phyloP scores from a whole-genome alignment of 192 early-diverging fungal species.

The Coemansia sp. region DNA sequence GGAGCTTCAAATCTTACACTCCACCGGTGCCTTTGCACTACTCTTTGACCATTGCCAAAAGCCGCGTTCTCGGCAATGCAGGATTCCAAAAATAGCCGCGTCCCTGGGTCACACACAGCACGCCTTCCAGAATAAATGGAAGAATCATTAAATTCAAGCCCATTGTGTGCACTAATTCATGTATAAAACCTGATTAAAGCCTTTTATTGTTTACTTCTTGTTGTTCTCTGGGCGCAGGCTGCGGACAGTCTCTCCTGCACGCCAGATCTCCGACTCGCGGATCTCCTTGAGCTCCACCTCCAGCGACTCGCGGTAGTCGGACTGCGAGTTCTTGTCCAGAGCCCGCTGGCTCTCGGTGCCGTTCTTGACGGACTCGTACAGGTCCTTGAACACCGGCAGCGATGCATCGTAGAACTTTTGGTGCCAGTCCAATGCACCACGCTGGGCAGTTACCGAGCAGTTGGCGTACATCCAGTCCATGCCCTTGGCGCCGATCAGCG shows the following conservation, averaged over 20 bases:
- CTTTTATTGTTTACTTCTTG: constrained; percentile 32
- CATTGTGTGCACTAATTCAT: too few relatives aligned
- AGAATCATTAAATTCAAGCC: too few relatives aligned
- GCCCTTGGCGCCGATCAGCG: constrained; percentile 91
- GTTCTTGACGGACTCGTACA: constrained; percentile 85
- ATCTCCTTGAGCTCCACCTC: constrained; percentile 91
- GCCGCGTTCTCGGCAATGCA: too few relatives aligned
- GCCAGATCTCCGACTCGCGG: constrained; percentile 90
- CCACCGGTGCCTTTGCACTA: too few relatives aligned
- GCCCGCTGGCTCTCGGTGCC: constrained; percentile 84
- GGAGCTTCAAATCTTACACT: too few relatives aligned
- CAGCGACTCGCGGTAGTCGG: constrained; percentile 90
- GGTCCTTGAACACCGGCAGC: constrained; percentile 89
- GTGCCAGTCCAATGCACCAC: constrained; percentile 97
- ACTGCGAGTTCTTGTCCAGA: constrained; percentile 81
- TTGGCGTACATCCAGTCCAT: constrained; percentile 99
- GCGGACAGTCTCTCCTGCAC: constrained; percentile 82
- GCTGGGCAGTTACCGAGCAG: constrained; percentile 94
- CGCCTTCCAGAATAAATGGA: too few relatives aligned
- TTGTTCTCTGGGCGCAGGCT: constrained; percentile 86
- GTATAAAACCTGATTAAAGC: not conserved
- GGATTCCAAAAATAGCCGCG: too few relatives aligned
- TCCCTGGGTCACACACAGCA: too few relatives aligned
- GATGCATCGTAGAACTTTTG: constrained; percentile 87
- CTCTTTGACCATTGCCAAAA: too few relatives aligned